Base-by-base conservation (phyloP, 768 basidiomycete genomes). In the Tulasnella sp. region DNA sequence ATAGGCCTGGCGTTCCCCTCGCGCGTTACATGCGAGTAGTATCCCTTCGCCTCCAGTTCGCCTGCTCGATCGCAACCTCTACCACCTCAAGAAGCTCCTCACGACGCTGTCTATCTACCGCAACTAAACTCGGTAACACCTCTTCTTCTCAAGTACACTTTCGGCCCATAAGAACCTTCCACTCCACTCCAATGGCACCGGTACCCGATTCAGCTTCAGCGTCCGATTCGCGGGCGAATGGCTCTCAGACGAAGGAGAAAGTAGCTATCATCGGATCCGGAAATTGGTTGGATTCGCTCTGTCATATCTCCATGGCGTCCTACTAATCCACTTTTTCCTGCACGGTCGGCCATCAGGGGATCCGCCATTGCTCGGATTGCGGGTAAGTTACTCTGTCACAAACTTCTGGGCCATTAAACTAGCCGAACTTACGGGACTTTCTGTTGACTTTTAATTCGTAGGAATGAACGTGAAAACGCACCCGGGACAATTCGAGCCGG, bases 301-400 rank as follows among this genome's bases (percentile, higher is more conserved):
- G 16, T 16, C 16, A 44, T 2, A 2, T 10, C 42, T 16, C 42
- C 1, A 9, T 44, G 6, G 42, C 8, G 16, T 2, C 42, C 42
- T 44, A 44, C 42, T 44, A 14, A 44, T 14, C 42, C 42, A 7
- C 42, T 44, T 7, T 40, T 44, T 14, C 42, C 9, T 44, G 42
- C 42, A 16, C 40, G 40, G 8, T 77, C 4, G 34, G 24, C 44
- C 24, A 44, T 14, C n/a, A 86, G 86, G 86, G 86, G 86, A 4
- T 86, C 86, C 8, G 86, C 86, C 18, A 86, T 87, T 71, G 85
- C 85, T 19, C 81, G 83, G 24, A 81, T 86, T n/a, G 84, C 85
- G 36, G 86, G 85, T 79, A 74, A 34, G 1, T 27, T 31, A 68
- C 62, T 34, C 34, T 14, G 9, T 68, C 62, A 2, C 42, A 12